Conservation (phyloP, 352 stramenopile genomes). For the Pythium brachiatum region DNA sequence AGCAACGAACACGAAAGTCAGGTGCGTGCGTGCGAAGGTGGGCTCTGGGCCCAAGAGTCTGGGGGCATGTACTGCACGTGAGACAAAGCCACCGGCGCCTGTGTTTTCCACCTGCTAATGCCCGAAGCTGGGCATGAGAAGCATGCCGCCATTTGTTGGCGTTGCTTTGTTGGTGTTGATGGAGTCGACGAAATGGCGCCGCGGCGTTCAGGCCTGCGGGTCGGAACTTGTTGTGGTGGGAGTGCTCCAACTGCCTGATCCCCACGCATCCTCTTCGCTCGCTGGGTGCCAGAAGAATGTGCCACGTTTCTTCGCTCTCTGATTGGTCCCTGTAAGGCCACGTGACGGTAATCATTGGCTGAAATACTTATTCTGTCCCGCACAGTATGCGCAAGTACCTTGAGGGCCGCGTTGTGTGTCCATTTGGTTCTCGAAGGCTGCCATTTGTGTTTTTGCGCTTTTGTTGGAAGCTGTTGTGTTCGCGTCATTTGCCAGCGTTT, state of each 20-base stretch:
- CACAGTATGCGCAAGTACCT: not conserved
- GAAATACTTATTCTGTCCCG: not conserved
- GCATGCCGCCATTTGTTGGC: no score
- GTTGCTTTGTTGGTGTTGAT: no score
- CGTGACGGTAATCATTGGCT: not conserved
- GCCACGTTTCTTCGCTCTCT: not conserved
- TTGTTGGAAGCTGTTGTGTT: not conserved
- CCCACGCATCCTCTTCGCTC: not conserved
- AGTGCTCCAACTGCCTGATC: not conserved
- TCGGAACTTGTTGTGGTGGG: not conserved
- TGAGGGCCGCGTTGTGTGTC: constrained; percentile 2
- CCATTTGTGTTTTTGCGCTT: constrained; percentile 5
- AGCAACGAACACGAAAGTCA: not conserved
- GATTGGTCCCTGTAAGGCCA: not conserved
- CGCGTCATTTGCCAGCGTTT: not conserved
- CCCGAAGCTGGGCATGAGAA: not conserved
- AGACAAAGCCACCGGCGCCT: not conserved
- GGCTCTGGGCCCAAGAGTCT: no score
- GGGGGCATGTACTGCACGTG: not conserved
- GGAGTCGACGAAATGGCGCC: no score
- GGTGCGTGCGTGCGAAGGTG: not conserved
- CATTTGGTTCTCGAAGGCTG: constrained; percentile 3
- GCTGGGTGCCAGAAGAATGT: not conserved
- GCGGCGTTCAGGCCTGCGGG: not conserved
- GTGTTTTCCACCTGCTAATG: constrained; percentile 4